Evolutionary conservation across 306 rosid genomes (phyloP).

Genomic region (Cucurbita moschata): DNA sequence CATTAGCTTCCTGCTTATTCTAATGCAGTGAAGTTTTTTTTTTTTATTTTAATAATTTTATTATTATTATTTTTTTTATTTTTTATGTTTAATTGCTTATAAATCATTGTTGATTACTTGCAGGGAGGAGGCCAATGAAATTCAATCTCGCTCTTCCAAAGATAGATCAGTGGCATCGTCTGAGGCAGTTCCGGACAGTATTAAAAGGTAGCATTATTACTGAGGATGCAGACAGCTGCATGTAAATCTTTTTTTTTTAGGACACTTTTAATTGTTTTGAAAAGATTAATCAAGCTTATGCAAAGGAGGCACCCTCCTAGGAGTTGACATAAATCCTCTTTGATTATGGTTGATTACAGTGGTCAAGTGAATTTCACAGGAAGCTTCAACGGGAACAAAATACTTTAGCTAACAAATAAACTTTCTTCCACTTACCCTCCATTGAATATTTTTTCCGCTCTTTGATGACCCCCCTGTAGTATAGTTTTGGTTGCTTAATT

Average conservation of each 20-base stretch:
- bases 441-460: not conserved
- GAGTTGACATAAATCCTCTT: not conserved
- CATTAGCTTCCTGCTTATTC: not conserved
- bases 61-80: too few species aligned
- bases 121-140: slow-evolving; percentile 66
- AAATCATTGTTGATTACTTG: slow-evolving; percentile 3
- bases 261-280: not conserved
- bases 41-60: too few species aligned
- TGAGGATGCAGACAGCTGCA: not conserved
- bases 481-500: not conserved
- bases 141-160: slow-evolving; percentile 20
- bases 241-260: not conserved
- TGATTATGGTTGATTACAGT: not conserved
- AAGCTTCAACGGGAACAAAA: not conserved
- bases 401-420: not conserved
- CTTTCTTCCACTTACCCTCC: not conserved
- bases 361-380: not conserved
- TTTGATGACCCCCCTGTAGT: not conserved
- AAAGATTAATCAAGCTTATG: not conserved
- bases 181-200: slow-evolving; percentile 23
- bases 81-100: not conserved
- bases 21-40: not conserved
- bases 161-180: slow-evolving; percentile 15
- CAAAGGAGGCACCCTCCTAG: not conserved
- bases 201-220: slow-evolving; percentile 38